Conservation (phyloP, 257 asterid genomes). For the Solanum tacnaense region DNA sequence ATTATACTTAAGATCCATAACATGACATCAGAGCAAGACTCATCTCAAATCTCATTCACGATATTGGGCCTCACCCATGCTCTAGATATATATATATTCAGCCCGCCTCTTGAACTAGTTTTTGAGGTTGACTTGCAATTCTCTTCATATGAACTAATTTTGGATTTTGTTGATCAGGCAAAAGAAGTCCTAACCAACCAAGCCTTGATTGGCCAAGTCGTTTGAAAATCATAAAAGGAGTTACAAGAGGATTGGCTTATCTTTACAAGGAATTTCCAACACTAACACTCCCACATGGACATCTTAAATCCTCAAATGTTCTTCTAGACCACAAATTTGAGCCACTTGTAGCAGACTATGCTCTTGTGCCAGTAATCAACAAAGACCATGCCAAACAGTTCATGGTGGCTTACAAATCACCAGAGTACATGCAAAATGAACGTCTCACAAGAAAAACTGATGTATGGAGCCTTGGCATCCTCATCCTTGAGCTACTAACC, state of each 20-base stretch:
- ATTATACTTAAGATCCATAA: too few species aligned
- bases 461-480: slow-evolving; percentile 64
- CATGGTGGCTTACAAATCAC: slow-evolving; percentile 66
- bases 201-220: slow-evolving; percentile 47
- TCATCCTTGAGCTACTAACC: slow-evolving; percentile 54
- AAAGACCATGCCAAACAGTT: slow-evolving; percentile 43
- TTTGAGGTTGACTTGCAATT: background rate
- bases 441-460: slow-evolving; percentile 33
- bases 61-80: background rate
- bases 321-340: slow-evolving; percentile 25
- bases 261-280: slow-evolving; percentile 33
- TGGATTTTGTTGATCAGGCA: slow-evolving; percentile 13
- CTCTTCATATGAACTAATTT: background rate
- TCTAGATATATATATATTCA: too few species aligned
- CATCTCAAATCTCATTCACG: background rate
- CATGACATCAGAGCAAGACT: background rate
- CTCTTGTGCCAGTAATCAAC: slow-evolving; percentile 35
- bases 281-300: slow-evolving; percentile 51
- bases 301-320: slow-evolving; percentile 65
- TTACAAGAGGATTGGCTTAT: slow-evolving; percentile 37
- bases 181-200: slow-evolving; percentile 20
- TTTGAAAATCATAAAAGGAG: slow-evolving; percentile 50
- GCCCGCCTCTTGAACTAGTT: background rate
- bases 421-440: slow-evolving; percentile 31
- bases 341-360: slow-evolving; percentile 45